Conservation (phyloP, 2,329 filamentous ascomycete genomes). For the Neopestalotiopsis sp. region DNA sequence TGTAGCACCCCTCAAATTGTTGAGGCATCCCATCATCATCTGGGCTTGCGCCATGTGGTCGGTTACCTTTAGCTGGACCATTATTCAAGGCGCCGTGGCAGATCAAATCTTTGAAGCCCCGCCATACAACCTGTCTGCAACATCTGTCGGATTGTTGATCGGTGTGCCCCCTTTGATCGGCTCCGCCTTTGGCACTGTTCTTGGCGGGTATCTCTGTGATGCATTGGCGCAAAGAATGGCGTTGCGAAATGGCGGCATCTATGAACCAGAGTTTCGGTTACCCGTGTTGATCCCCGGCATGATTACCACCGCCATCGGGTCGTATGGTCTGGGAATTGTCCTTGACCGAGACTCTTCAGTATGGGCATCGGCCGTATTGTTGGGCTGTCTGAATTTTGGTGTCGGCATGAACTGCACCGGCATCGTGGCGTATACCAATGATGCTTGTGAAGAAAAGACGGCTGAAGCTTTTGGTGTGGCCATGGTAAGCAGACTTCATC, state of each 20-base stretch:
- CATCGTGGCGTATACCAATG: not conserved
- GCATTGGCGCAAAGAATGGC: conserved; percentile 26
- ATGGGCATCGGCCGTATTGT: not conserved
- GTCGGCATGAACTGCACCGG: not conserved
- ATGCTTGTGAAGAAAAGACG: not conserved
- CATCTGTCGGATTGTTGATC: conserved; percentile 43
- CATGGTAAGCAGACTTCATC: not conserved
- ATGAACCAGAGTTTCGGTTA: conserved; percentile 46
- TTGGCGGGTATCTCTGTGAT: conserved; percentile 39
- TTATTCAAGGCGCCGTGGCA: conserved; percentile 9
- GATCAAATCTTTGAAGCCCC: conserved; percentile 26
- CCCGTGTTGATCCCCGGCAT: not conserved
- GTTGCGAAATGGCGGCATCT: conserved; percentile 43
- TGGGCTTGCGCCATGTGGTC: conserved; percentile 21
- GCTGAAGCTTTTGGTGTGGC: not conserved
- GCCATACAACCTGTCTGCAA: conserved; percentile 42
- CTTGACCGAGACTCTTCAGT: not conserved
- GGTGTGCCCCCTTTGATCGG: conserved; percentile 45
- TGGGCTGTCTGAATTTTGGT: not conserved
- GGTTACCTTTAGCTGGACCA: conserved; percentile 18
- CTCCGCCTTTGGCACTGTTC: conserved; percentile 38
- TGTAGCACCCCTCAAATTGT: not conserved
- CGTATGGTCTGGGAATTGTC: not conserved
- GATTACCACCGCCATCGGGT: not conserved
- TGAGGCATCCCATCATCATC: not conserved